Conservation (phyloP, 2,329 filamentous ascomycete genomes). For the Xylariales sp. region DNA sequence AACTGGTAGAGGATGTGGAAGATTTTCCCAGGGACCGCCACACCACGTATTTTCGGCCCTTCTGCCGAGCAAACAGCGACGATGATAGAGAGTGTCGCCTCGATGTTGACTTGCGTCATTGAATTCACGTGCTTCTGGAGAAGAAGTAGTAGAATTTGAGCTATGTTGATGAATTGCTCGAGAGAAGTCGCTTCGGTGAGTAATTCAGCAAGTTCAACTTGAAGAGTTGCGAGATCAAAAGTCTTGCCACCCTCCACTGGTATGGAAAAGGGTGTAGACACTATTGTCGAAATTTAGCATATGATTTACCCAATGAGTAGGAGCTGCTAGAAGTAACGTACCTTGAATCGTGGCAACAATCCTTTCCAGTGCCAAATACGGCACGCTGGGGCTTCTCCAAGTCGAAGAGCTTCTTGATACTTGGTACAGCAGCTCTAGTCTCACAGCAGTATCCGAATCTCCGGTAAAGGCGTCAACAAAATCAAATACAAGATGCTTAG, state of each 20-base stretch:
- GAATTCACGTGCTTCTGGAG: constrained; percentile 45
- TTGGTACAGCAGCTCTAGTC: constrained; percentile 16
- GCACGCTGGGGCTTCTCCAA: constrained; percentile 16
- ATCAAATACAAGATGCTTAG: constrained; percentile 18
- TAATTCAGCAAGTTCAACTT: constrained; percentile 19
- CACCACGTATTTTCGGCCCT: constrained; percentile 16
- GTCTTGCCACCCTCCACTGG: constrained; percentile 8
- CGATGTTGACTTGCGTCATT: constrained; percentile 56
- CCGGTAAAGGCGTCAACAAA: constrained; percentile 24
- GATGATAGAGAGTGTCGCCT: constrained; percentile 45
- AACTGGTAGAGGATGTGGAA: constrained; percentile 49
- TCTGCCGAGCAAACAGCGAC: constrained; percentile 27
- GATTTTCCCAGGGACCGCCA: constrained; percentile 29
- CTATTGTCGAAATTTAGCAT: too few species aligned
- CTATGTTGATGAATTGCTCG: constrained; percentile 22
- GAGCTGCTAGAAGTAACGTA: too few species aligned
- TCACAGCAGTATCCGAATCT: constrained; percentile 13
- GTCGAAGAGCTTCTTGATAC: constrained; percentile 16
- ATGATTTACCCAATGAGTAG: too few species aligned
- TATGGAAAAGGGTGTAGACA: not conserved
- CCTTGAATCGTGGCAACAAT: constrained; percentile 10
- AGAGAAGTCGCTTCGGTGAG: constrained; percentile 19
- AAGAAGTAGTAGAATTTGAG: constrained; percentile 30
- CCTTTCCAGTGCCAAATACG: constrained; percentile 9
- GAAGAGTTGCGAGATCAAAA: constrained; percentile 20